phyloP scores from a whole-genome alignment of 2,329 filamentous ascomycete genomes.

The Talaromyces marneffei region DNA sequence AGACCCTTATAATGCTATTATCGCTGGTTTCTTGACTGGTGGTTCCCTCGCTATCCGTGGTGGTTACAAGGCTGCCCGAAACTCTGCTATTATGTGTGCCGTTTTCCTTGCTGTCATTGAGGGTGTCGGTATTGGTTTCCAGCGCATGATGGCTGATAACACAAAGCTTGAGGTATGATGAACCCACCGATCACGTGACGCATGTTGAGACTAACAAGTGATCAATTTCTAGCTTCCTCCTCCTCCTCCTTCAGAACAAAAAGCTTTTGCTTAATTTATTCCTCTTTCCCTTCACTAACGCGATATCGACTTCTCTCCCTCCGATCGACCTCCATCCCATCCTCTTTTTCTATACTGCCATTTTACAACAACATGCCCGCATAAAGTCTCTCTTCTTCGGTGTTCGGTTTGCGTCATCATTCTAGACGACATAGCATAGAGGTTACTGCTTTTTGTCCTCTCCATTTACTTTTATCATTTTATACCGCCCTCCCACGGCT shows the following conservation, averaged over 20 bases:
- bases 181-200: neutral
- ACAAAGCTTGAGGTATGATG: constrained; percentile 68
- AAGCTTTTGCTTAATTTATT: constrained; percentile 31
- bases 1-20: constrained; percentile 96
- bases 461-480: constrained; percentile 17
- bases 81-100: constrained; percentile 93
- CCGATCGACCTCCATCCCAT: constrained; percentile 13
- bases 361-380: constrained; percentile 17
- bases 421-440: constrained; percentile 33
- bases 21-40: constrained; percentile 93
- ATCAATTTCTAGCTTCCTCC: constrained; percentile 31
- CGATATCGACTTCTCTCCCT: constrained; percentile 9
- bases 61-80: constrained; percentile 83
- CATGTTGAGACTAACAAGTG: neutral
- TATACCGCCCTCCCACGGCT: constrained; percentile 20
- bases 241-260: constrained; percentile 30
- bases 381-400: constrained; percentile 33
- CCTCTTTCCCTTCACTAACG: neutral
- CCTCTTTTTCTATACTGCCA: constrained; percentile 11
- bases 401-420: constrained; percentile 33
- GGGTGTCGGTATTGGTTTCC: constrained; percentile 92
- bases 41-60: constrained; percentile 87
- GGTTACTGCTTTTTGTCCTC: constrained; percentile 23
- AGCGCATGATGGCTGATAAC: constrained; percentile 86
- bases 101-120: constrained; percentile 94